These are phyloP conservation scores for Saccharomycopsis hybrid DNA, from an alignment of 1,139 yeast species.

Conservation along the genomic window DNA sequence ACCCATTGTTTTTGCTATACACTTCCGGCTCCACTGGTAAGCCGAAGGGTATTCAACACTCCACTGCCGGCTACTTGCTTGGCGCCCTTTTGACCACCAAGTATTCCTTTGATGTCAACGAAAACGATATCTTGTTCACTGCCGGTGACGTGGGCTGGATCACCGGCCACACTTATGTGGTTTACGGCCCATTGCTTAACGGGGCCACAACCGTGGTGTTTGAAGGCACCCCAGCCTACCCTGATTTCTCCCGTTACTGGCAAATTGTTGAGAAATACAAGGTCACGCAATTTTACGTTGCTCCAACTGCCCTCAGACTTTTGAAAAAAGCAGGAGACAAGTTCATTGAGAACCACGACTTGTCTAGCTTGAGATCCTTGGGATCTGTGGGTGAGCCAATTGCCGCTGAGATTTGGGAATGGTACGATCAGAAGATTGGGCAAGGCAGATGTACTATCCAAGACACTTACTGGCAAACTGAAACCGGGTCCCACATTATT, in stretches of 20 bases:
- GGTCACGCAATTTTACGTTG: constrained; percentile 96
- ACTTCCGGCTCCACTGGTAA: constrained; percentile 97
- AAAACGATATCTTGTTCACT: constrained; percentile 83
- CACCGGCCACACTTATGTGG: constrained; percentile 95
- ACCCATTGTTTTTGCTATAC: constrained; percentile 87
- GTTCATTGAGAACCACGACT: constrained; percentile 79
- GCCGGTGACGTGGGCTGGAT: constrained; percentile 99
- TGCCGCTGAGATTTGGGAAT: constrained; percentile 97
- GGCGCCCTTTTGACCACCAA: constrained; percentile 94
- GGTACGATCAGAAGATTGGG: constrained; percentile 94
- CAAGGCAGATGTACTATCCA: constrained; percentile 77
- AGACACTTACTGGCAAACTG: constrained; percentile 99
- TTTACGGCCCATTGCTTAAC: constrained; percentile 84
- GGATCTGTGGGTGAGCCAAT: constrained; percentile 99
- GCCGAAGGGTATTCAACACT: constrained; percentile 96
- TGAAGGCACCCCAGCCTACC: constrained; percentile 98
- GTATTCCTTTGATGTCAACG: constrained; percentile 88
- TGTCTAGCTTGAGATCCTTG: constrained; percentile 83
- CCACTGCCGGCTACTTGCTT: constrained; percentile 88
- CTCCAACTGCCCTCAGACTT: constrained; percentile 95
- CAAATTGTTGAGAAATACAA: constrained; percentile 87
- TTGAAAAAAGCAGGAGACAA: constrained; percentile 90
- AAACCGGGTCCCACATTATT: constrained; percentile 92
- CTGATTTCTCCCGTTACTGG: constrained; percentile 96
- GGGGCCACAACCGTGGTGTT: constrained; percentile 92